A percentile compares a stretch with the other conserved stretches of the same genome.
Evolutionary conservation across 2,329 filamentous ascomycete species (phyloP).

Genomic region (Stagonosporopsis rhizophila): DNA sequence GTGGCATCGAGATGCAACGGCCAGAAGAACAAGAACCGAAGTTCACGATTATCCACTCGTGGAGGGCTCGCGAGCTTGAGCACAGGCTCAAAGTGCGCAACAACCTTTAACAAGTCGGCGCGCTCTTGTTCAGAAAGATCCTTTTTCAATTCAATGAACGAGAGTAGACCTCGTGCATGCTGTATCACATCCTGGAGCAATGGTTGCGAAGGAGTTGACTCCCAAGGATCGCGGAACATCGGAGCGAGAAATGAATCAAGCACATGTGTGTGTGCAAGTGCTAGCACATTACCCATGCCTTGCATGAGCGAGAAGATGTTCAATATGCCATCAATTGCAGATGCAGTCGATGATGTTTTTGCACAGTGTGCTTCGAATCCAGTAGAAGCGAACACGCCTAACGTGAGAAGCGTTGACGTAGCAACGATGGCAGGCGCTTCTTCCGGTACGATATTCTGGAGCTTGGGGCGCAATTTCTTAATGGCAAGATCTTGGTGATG

Average conservation of each 20-base stretch:
- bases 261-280: constrained; percentile 27
- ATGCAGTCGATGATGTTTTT: constrained; percentile 12
- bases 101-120: constrained; percentile 22
- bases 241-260: constrained; percentile 34
- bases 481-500: constrained; percentile 50
- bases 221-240: constrained; percentile 27
- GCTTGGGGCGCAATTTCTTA: constrained; percentile 35
- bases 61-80: constrained; percentile 32
- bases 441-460: constrained; percentile 38
- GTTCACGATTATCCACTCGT: constrained; percentile 42
- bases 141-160: constrained; percentile 31
- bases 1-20: constrained; percentile 44
- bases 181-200: constrained; percentile 34
- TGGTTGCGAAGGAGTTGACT: constrained; percentile 37
- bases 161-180: constrained; percentile 27
- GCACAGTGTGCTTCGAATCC: constrained; percentile 31
- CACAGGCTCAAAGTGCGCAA: constrained; percentile 29
- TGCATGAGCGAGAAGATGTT: constrained; percentile 47
- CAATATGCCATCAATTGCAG: constrained; percentile 41
- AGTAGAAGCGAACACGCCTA: constrained; percentile 43
- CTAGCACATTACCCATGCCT: constrained; percentile 43
- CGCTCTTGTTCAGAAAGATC: constrained; percentile 30
- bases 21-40: constrained; percentile 49
- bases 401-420: constrained; percentile 39
- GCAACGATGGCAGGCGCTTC: constrained; percentile 44